phyloP scores from a whole-genome alignment of 2,329 filamentous ascomycete species.

The Cladophialophora chaetospira region DNA sequence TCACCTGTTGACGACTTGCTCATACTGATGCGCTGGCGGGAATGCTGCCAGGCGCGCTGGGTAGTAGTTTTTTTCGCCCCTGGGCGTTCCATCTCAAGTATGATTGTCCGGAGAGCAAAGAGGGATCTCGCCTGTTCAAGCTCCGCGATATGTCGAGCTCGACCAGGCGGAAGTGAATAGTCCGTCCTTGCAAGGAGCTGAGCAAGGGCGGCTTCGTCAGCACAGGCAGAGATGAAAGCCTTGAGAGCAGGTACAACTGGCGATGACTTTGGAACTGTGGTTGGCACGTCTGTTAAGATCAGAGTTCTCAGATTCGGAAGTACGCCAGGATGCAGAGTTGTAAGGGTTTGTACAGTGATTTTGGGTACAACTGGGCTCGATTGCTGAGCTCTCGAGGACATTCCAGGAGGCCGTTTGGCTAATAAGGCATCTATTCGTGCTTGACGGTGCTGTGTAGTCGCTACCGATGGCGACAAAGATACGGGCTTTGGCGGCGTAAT shows the following conservation, averaged over 20 bases:
- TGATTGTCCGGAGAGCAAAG: constrained; percentile 58
- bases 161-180: constrained; percentile 61
- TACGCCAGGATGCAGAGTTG: constrained; percentile 56
- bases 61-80: constrained; percentile 8
- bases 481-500: neutral
- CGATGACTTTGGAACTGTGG: constrained; percentile 44
- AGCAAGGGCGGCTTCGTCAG: constrained; percentile 57
- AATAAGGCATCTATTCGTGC: constrained; percentile 43
- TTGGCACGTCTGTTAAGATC: constrained; percentile 59
- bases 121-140: constrained; percentile 52
- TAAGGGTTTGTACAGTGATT: constrained; percentile 37
- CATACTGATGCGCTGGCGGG: constrained; percentile 49
- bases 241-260: constrained; percentile 49
- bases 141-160: constrained; percentile 52
- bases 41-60: constrained; percentile 41
- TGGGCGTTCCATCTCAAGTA: constrained; percentile 55
- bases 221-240: constrained; percentile 59
- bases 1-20: constrained; percentile 61
- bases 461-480: neutral
- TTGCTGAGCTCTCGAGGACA: constrained; percentile 8
- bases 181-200: constrained; percentile 56
- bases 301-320: constrained; percentile 57
- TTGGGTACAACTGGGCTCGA: constrained; percentile 27
- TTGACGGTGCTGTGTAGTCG: constrained; percentile 30
- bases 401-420: constrained; percentile 40